These are phyloP conservation scores for Zygoascus flipseniorum DNA, from an alignment of 805 yeast genomes.

Conservation along the genomic window DNA sequence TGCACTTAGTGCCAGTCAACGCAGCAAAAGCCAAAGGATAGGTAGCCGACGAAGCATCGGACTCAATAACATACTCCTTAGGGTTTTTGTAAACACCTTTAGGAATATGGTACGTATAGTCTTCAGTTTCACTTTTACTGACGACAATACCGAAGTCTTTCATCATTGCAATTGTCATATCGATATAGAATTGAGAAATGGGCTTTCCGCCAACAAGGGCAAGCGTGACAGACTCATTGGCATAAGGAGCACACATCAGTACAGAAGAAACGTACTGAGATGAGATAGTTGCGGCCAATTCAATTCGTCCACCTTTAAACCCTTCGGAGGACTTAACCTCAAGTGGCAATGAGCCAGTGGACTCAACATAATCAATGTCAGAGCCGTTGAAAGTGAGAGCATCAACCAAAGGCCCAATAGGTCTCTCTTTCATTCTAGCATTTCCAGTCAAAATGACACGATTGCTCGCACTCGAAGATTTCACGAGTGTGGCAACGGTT, in stretches of 20 bases:
- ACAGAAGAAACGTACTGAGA: slow-evolving; percentile 96
- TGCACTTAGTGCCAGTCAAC: slow-evolving; percentile 83
- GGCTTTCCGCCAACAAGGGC: slow-evolving; percentile 94
- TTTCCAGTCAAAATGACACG: slow-evolving; percentile 78
- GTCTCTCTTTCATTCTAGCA: slow-evolving; percentile 94
- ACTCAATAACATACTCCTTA: slow-evolving; percentile 76
- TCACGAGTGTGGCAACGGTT: slow-evolving; percentile 80
- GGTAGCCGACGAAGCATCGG: slow-evolving; percentile 97
- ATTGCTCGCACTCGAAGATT: slow-evolving; percentile 34
- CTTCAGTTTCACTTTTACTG: slow-evolving; percentile 56
- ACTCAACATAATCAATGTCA: slow-evolving; percentile 58
- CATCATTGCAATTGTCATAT: slow-evolving; percentile 97
- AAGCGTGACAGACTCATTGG: slow-evolving; percentile 77
- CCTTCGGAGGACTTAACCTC: slow-evolving; percentile 57
- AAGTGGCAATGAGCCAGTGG: slow-evolving; percentile 79
- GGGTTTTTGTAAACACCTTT: slow-evolving; percentile 76
- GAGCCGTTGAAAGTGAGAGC: slow-evolving; percentile 81
- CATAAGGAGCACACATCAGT: slow-evolving; percentile 97
- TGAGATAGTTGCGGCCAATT: slow-evolving; percentile 90
- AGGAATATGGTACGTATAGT: slow-evolving; percentile 85
- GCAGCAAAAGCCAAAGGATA: slow-evolving; percentile 98
- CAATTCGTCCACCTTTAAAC: slow-evolving; percentile 84
- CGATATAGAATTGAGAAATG: slow-evolving; percentile 88
- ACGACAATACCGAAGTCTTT: slow-evolving; percentile 77
- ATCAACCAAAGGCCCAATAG: slow-evolving; percentile 92